Evolutionary conservation across 2,329 filamentous ascomycete species (phyloP), one percentile per base, ranked within the genome.

Genomic region (Ambrosiella beaveri): DNA sequence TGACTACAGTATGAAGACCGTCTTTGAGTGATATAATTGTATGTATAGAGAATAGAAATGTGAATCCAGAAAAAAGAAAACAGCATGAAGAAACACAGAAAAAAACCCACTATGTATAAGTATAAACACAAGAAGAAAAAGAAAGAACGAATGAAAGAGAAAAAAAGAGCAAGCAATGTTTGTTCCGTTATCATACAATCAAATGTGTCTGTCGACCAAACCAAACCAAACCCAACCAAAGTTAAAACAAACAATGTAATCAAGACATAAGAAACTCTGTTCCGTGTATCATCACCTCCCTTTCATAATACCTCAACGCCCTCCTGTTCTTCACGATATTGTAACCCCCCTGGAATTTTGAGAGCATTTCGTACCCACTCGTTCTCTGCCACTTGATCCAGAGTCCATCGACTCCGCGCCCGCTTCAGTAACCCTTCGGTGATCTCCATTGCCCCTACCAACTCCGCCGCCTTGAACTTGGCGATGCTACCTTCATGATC

Each of bases 351-450:
- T 2, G 85, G 77, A 2, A 94, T 78, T 61, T 76, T 67, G 52
- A 97, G 84, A 1, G 84, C 90, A 40, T 77, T 77, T 56, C 73
- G 75, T 2, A 97, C 86, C 89, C 90, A 98, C 13, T 81, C 77
- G 59, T 79, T 76, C 58, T 79, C 76, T 44, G 80, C 81, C 44
- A 96, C 84, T 63, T 86, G 84, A 53, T 84, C 79, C 59, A 97
- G 71, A 7, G 77, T 76, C 80, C 86, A 89, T 55, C 93, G 78
- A 59, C 82, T 86, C 52, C 86, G 81, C 1, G 86, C 87, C 62
- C 94, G 82, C 70, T 87, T 91, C 59, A 98, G 70, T 15, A 97
- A 71, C 0, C 83, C 86, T 66, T 96, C 90, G 0, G 94, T 90
- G 57, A 89, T 85, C 49, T 82, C 75, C 71, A 85, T 85, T 6